Conservation (phyloP, 108 stramenopile species). For the Asterionellopsis glacialis region DNA sequence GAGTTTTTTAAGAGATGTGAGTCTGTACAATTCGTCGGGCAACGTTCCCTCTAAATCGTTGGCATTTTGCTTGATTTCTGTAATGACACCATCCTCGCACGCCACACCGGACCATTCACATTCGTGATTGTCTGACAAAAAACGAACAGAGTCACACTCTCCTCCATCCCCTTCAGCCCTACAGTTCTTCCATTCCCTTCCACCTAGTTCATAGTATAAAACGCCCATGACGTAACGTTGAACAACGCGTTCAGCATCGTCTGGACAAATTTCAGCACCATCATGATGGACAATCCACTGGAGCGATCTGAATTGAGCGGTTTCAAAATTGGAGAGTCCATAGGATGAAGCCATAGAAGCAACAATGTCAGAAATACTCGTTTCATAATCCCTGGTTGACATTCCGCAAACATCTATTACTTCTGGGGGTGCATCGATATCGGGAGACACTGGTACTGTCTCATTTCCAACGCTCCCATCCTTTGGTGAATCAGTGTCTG, state of each 20-base stretch:
- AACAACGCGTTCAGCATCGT: slow-evolving; percentile 9
- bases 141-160: slow-evolving; percentile 20
- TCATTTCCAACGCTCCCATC: too few relatives aligned
- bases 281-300: slow-evolving; percentile 49
- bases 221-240: slow-evolving; percentile 36
- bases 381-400: too few relatives aligned
- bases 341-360: too few relatives aligned
- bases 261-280: slow-evolving; percentile 44
- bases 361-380: too few relatives aligned
- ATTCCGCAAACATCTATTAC: too few relatives aligned
- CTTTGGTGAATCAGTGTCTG: too few relatives aligned
- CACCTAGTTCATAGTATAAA: slow-evolving; percentile 29
- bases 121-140: slow-evolving; percentile 34
- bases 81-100: slow-evolving; percentile 29
- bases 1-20: slow-evolving; percentile 11
- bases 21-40: slow-evolving; percentile 26
- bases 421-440: not conserved
- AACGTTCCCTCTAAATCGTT: slow-evolving; percentile 37
- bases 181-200: slow-evolving; percentile 35
- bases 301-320: slow-evolving; percentile 43
- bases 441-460: too few relatives aligned
- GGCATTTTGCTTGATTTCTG: slow-evolving; percentile 16
- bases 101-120: slow-evolving; percentile 56
- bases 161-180: slow-evolving; percentile 11
- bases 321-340: not conserved